phyloP scores from a whole-genome alignment of 768 basidiomycete species.

The Suillus subalutaceus region DNA sequence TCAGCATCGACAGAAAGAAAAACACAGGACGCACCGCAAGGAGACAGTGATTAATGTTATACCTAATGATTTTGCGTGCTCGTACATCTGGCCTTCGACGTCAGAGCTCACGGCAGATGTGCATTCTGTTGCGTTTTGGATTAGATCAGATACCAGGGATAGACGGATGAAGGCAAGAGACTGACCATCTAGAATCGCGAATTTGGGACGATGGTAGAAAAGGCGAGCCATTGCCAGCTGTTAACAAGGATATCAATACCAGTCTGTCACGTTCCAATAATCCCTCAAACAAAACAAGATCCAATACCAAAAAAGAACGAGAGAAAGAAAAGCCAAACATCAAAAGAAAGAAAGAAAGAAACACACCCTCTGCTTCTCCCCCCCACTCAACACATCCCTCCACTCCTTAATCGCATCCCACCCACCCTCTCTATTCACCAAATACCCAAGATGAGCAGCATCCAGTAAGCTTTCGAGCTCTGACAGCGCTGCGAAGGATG shows the following conservation, averaged over 20 bases:
- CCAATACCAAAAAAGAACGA: constrained; percentile 6
- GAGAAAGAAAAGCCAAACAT: no score
- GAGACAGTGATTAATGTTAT: constrained; percentile 96
- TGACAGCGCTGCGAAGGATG: constrained; percentile 47
- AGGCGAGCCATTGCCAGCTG: constrained; percentile 93
- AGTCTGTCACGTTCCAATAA: not conserved
- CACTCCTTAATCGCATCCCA: constrained; percentile 92
- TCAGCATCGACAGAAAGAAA: not conserved
- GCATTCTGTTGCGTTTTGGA: constrained; percentile 60
- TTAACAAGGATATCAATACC: not conserved
- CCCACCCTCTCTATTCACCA: constrained; percentile 87
- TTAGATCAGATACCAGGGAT: constrained; percentile 50
- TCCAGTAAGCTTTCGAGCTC: constrained; percentile 80
- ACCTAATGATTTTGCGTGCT: constrained; percentile 83
- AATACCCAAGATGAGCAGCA: constrained; percentile 81
- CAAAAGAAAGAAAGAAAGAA: not conserved
- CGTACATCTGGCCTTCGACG: constrained; percentile 96
- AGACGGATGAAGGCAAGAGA: not conserved
- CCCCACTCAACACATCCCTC: constrained; percentile 94
- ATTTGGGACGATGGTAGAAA: constrained; percentile 84
- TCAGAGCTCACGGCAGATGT: constrained; percentile 96
- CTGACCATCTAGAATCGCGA: constrained; percentile 69
- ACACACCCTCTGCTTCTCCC: constrained; percentile 89
- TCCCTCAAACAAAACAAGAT: not conserved
- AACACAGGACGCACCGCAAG: constrained; percentile 54